Percentiles rank a stretch among this genome's conserved stretches.
phyloP scores from a whole-genome alignment of 2,329 filamentous ascomycete genomes.

The Exophiala aquamarina region DNA sequence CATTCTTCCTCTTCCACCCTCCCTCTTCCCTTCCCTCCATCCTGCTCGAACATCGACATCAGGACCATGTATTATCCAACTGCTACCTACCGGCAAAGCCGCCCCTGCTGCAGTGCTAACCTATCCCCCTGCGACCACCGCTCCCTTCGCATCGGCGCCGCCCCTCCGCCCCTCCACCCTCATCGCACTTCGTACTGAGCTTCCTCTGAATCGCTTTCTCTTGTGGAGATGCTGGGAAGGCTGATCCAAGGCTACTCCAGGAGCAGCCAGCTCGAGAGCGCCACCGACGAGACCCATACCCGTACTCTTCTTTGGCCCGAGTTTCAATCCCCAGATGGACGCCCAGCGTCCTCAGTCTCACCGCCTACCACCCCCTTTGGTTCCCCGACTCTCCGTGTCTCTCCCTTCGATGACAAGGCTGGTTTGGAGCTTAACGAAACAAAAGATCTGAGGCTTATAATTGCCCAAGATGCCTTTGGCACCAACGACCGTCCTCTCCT shows the following conservation, averaged over 20 bases:
- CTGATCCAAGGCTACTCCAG: conserved; percentile 23
- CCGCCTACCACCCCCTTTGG: conserved; percentile 35
- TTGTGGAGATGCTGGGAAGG: conserved; percentile 21
- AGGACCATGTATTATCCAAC: no score
- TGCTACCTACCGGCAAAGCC: no score
- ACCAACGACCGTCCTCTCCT: conserved; percentile 48
- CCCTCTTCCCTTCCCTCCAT: no score
- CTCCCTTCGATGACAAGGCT: conserved; percentile 47
- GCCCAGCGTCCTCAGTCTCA: conserved; percentile 40
- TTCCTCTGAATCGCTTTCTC: not conserved
- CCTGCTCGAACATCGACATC: no score
- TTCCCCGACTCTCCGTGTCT: conserved; percentile 42
- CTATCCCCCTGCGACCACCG: no score
- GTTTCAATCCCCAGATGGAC: conserved; percentile 40
- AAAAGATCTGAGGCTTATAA: conserved; percentile 47
- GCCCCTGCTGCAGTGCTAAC: no score
- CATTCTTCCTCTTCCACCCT: no score
- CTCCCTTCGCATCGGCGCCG: no score
- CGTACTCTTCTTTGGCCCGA: conserved; percentile 49
- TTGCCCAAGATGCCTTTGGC: conserved; percentile 50
- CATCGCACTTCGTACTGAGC: not conserved
- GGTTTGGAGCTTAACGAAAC: conserved; percentile 46
- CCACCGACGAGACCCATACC: conserved; percentile 51
- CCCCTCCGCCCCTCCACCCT: not conserved
- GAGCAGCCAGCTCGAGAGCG: conserved; percentile 38